phyloP scores from a whole-genome alignment of 2,329 filamentous ascomycete species.

The Cladosporium sp. region DNA sequence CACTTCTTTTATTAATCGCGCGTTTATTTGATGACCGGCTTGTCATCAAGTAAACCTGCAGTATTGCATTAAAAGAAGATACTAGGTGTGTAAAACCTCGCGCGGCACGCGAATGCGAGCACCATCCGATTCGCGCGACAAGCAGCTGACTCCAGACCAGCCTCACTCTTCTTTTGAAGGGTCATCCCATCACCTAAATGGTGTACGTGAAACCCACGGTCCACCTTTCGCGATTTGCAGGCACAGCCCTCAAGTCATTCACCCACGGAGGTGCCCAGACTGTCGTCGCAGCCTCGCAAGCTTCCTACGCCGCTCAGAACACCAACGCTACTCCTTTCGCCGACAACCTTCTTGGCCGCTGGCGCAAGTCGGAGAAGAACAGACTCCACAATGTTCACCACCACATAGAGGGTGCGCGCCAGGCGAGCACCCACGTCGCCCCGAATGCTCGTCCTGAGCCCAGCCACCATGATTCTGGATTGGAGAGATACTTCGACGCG shows the following conservation, averaged over 20 bases:
- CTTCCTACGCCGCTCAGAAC: slow-evolving; percentile 64
- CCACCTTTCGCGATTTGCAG: slow-evolving; percentile 86
- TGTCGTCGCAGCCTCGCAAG: slow-evolving; percentile 90
- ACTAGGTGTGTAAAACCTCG: slow-evolving; percentile 1
- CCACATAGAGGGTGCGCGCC: slow-evolving; percentile 29
- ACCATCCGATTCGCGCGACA: slow-evolving; percentile 13
- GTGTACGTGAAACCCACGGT: slow-evolving; percentile 61
- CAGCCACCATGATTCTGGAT: slow-evolving; percentile 42
- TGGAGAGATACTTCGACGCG: slow-evolving; percentile 89
- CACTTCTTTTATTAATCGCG: slow-evolving; percentile 45
- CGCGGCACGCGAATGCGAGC: slow-evolving; percentile 1
- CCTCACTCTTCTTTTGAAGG: slow-evolving; percentile 53
- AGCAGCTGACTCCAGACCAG: slow-evolving; percentile 22
- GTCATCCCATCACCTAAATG: slow-evolving; percentile 77
- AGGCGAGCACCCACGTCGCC: slow-evolving; percentile 29
- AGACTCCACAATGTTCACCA: slow-evolving; percentile 25
- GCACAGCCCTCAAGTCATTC: slow-evolving; percentile 64
- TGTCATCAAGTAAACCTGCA: slow-evolving; percentile 99
- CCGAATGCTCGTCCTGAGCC: slow-evolving; percentile 28
- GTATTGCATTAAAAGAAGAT: slow-evolving; percentile 25
- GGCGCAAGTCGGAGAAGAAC: slow-evolving; percentile 35
- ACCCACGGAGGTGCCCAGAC: slow-evolving; percentile 98
- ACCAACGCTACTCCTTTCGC: slow-evolving; percentile 50
- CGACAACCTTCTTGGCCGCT: slow-evolving; percentile 42
- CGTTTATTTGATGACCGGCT: slow-evolving; percentile 78